These are phyloP conservation scores for Elasticomyces elasticus DNA, from an alignment of 495 filamentous ascomycete species.

Conservation along the genomic window DNA sequence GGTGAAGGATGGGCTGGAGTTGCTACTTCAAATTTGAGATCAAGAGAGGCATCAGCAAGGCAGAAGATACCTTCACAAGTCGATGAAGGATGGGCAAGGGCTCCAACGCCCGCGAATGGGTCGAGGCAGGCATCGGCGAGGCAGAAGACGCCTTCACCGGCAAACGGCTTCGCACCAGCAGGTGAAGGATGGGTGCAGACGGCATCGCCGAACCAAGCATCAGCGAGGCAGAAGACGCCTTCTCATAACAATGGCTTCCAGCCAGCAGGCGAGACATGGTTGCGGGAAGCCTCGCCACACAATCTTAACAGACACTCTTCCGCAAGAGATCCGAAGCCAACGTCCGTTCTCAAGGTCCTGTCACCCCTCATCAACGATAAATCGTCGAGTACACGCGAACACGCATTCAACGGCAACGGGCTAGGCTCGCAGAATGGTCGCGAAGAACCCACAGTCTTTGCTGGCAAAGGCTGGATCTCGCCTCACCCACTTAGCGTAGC, in stretches of 20 bases:
- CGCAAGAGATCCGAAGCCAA: no score
- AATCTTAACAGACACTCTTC: no score
- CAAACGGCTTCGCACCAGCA: neutral
- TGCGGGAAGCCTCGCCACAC: no score
- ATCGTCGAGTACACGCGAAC: neutral
- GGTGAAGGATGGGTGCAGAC: neutral
- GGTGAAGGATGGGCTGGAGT: neutral
- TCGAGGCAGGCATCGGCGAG: neutral
- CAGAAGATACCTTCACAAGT: neutral
- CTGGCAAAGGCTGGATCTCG: constrained; percentile 21
- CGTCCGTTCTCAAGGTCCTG: no score
- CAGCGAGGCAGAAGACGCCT: neutral
- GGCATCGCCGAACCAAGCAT: neutral
- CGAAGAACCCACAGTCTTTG: constrained; percentile 9
- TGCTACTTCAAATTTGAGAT: no score
- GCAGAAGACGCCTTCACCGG: neutral
- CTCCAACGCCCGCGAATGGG: neutral
- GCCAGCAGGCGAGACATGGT: no score
- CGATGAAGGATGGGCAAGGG: neutral
- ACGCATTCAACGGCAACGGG: constrained; percentile 1
- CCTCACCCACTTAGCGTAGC: constrained; percentile 17
- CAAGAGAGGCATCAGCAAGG: no score
- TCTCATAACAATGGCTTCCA: no score
- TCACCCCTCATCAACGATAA: no score
- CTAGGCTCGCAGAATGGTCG: neutral